Evolutionary conservation across 768 basidiomycete genomes (phyloP).

Genomic region (Lactarius hatsudake): DNA sequence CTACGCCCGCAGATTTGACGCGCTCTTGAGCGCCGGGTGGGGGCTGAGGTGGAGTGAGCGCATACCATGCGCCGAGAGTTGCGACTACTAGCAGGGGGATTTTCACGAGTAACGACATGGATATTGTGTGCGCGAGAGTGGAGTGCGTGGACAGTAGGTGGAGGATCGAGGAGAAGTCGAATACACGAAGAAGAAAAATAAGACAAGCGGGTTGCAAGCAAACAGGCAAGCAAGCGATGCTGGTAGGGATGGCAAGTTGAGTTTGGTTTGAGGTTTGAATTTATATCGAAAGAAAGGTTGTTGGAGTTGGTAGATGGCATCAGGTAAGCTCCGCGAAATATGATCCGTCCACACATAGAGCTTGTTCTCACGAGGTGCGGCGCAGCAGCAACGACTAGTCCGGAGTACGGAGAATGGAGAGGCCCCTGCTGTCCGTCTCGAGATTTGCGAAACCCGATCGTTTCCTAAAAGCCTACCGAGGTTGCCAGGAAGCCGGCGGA

Average conservation of each 20-base stretch:
- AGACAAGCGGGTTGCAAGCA: neutral
- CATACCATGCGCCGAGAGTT: constrained; percentile 18
- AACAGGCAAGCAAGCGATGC: neutral
- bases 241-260: neutral
- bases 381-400: neutral
- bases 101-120: constrained; percentile 21
- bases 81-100: constrained; percentile 8
- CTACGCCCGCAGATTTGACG: constrained; percentile 16
- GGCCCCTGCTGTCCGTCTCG: neutral
- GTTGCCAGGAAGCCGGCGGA: constrained; percentile 12
- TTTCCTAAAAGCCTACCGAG: neutral
- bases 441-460: neutral
- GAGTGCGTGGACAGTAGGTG: neutral
- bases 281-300: neutral
- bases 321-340: constrained; percentile 11
- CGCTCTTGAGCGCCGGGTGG: constrained; percentile 16
- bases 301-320: neutral
- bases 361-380: constrained; percentile 6
- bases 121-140: neutral
- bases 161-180: neutral
- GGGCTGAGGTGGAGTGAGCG: constrained; percentile 27
- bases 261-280: neutral
- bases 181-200: neutral
- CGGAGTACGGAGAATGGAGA: constrained; percentile 10
- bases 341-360: neutral